Base-by-base conservation (phyloP, 2,329 filamentous ascomycete species). In the Neofusicoccum laricinum region DNA sequence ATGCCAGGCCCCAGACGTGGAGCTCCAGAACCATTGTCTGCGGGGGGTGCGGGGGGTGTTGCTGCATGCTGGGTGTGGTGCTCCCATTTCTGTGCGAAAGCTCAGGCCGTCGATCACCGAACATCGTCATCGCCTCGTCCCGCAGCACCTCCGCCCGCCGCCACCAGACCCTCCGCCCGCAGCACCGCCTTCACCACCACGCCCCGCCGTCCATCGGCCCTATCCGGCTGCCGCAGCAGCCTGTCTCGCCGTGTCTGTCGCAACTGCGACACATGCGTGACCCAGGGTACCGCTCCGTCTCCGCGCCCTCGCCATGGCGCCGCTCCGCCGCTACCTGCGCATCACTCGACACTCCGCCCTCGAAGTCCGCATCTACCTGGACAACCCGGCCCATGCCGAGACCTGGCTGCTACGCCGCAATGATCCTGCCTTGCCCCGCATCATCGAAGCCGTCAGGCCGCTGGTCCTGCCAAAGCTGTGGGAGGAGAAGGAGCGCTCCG, bases 351-450 rank as follows among this genome's bases (percentile, higher is more conserved):
- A 92, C 77, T 97, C 94, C 4, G 93, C 97, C 36, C 85, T 99
- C n/a, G 95, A 99, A 83, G 93, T 92, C 68, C 93, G 93, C 68
- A 95, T 99, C 69, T 98, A 98, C 77, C 87, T 97, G 51, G 94
- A 98, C 68, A 93, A 94, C 71, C 95, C 95, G 0, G 87, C 90
- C 12, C 87, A 97, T 66, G 87, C 88, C 25, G 86, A 92, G 68
- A 88, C 89, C 72, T 97, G 96, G 88, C 86, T 99, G 17, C 85
- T 97, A 68, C 90, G 90, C 71, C 84, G 90, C 40, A 87, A 88
- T 68, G 83, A 93, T 70, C 88, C 91, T 3, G 85, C 94, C 15
- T 85, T 99, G 14, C 88, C 90, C 43, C 90, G 89, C 68, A 88
- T 98, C 70, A 93, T 99, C 65, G 87, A 92, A 74, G 90, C 89